Evolutionary conservation across 306 rosid species (phyloP), one percentile per base, ranked within the genome.

Genomic region (Dryas alaskensis): DNA sequence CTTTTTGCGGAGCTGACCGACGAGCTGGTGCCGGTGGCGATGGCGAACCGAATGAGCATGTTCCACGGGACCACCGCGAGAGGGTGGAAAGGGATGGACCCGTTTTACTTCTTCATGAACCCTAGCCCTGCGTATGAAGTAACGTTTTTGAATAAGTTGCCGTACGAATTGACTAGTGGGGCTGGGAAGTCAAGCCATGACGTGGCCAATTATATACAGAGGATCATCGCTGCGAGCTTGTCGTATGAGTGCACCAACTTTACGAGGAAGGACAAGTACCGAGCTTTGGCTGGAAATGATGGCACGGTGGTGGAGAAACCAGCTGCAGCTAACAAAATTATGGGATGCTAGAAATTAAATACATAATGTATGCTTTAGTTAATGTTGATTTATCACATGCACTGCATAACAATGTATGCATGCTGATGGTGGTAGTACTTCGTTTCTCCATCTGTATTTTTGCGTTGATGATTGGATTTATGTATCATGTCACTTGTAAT

Each of bases 71-170:
- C 96, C 0, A 89, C 97, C 0, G 93, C 96, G 0, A 48, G 90
- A 52, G 97, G 96, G 16, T 92, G 97, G 96, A 92, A 92, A 42
- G 97, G 96, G 40, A 84, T 92, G 97, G 97, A 92, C 69, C 97
- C 96, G 0, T 92, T 92, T 22, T 90, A 88, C 87, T 88, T 92
- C 82, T 86, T 87, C 85, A 92, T 90, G 98, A 92, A 92, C 82
- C 96, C 98, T 31, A 87, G 91, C 55, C 96, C 95, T 6, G 69
- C 79, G 1, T 92, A 90, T 57, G 96, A 90, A 67, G 90, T 92
- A 0, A 87, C 84, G 0, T 87, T 90, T 50, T 61, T 92, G 78
- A 87, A 87, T 16, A 92, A 90, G 87, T 47, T 92, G 75, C 89
- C 98, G 0, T 65, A 62, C 31, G 92, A 90, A 76, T 73, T 90